Base-by-base conservation (phyloP, 2,329 filamentous ascomycete species). In the Epichloe aotearoae region DNA sequence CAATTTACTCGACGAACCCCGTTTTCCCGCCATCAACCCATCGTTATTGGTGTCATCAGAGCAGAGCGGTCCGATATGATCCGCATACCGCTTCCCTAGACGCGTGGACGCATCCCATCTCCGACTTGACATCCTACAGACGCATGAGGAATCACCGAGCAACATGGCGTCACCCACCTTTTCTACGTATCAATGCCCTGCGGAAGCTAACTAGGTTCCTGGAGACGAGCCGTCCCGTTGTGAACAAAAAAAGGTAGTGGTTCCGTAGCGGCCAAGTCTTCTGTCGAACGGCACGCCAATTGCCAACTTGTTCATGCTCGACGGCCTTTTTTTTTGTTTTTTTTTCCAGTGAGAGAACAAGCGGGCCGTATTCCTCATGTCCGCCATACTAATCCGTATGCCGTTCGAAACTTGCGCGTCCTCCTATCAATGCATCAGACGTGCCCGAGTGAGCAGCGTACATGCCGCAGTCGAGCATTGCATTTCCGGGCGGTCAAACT, bases 181-280 rank as follows among this genome's bases (percentile, higher is more conserved):
- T 26, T 20, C 2, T 10, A 36, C 12, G 26, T 30, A 11, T 30
- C 1, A 8, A 30, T 39, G 45, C 37, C 14, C 26, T 23, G 45
- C 46, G 52, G 49, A 51, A 51, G 52, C 49, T 0, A 43, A 43
- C 49, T 3, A 43, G 36, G 20, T 15, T 30, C 45, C 39, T 46
- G 52, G 23, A 49, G 49, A 49, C 52, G 46, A 49, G 49, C 46
- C 52, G 49, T 37, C 26, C 46, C 38, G 52, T 26, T 1, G 7
- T 26, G n/a, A 38, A 38, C 12, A 7, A 26, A 1, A 11, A 4
- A 5, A 12, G 19, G 33, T 15, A 5, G 45, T 14, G 23, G 23
- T 23, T 5, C 5, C 23, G 23, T 23, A 23, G 23, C 5, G 1
- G 23, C 23, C 7, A 26, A 26, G 7, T 8, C 7, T 33, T 30